Base-by-base conservation (phyloP, 495 filamentous ascomycete genomes). In the Neurospora sp. region DNA sequence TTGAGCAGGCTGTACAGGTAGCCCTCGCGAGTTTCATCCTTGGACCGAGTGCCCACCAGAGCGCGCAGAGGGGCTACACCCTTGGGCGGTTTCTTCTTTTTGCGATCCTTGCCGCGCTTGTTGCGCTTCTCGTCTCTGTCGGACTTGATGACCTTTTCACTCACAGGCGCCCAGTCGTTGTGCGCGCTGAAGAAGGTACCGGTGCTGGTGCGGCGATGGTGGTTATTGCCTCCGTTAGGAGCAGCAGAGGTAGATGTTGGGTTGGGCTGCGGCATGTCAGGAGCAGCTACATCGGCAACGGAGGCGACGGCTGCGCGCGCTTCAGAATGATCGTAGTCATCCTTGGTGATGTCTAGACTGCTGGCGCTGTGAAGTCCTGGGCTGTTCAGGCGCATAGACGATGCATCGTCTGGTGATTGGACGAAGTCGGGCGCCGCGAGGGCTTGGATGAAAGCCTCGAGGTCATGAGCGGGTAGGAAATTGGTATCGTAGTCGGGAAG, bases 11-110 rank as follows among this genome's bases (percentile, higher is more conserved):
- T 87, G 80, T 99, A 98, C 16, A 96, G 86, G 76, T 94, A 93
- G 0, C 96, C 96, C 82, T 99, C 96, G 69, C 96, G 85, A 3
- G 95, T 98, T 82, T 99, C 96, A 79, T 99, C 96, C 74, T 89
- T 92, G 70, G 89, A 90, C 70, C 91, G 85, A 14, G 78, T 74
- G 20, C 83, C 82, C 5, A 84, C 71, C 37, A 78, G 70, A n/a
- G 22, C 39, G 20, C 73, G 68, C 20, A 76, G 73, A 31, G 73
- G 71, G 18, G 68, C 73, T 78, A 81, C 10, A 82, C 82, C 27
- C 74, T 74, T 72, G 84, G 86, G 72, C 38, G 59, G 73, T 74
- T 73, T 79, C 77, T 76, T 81, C 71, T 75, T 76, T 76, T 75
- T 79, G 66, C 75, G 75, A 35, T 66, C 53, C 53, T 75, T 77